Evolutionary conservation across 768 basidiomycete species (phyloP), one percentile per base, ranked within the genome.

Genomic region (Tylopilus cervinicoccineus): DNA sequence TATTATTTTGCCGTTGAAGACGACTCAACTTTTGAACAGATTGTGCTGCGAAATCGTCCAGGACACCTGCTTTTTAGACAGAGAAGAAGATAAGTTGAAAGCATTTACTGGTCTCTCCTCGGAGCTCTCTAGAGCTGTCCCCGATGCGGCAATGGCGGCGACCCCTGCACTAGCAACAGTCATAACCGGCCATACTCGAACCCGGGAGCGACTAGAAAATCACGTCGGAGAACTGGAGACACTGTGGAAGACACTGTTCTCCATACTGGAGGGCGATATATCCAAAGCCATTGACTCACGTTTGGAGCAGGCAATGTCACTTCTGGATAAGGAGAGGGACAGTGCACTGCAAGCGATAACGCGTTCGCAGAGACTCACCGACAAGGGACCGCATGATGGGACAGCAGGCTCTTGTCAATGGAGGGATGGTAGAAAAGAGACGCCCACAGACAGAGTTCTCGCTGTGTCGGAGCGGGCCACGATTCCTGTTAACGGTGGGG

Each of bases 91-190:
- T 43, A 79, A 76, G 56, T 53, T 76, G 32, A 68, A 73, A 50
- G 75, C 75, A 3, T 80, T 76, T 50, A 76, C 70, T 3, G 72
- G 75, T 28, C 65, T 81, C 40, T 77, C 77, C 8, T 62, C 72
- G 32, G 69, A 75, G 14, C 66, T 81, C 26, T 72, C 76, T 13
- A 71, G 69, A 51, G 69, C 75, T 32, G 74, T 76, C 28, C 56
- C 67, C 5, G 63, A 70, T 5, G 71, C 72, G n/a, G 70, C 72
- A 16, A 65, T 64, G 48, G 62, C 70, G 11, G 70, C 79, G 24
- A 69, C 71, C 4, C 73, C 78, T 17, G 64, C 74, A 29, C 70
- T 81, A 20, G 72, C 76, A 19, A 70, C 73, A 31, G 69, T 78
- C 22, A 64, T 73, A 49, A 60, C 66, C 32, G 68, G 63, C 27